Percentiles rank a stretch among this genome's conserved stretches.
These are phyloP conservation scores for Hortaea werneckii DNA, from an alignment of 2,329 filamentous ascomycete species.

Conservation along the genomic window DNA sequence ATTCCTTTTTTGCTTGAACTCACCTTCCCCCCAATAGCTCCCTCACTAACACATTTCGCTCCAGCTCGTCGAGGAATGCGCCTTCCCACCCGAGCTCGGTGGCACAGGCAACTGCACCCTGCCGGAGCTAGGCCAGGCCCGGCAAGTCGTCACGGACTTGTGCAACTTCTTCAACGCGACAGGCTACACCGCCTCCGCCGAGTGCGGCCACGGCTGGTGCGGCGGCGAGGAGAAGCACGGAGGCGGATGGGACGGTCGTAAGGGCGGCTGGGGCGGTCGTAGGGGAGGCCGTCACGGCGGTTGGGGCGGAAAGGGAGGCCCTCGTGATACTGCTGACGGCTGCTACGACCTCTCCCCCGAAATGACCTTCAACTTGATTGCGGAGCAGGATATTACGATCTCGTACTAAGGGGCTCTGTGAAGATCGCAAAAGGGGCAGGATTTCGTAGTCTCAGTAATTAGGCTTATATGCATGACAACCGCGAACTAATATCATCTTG, in stretches of 20 bases:
- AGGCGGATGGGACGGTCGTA: neutral
- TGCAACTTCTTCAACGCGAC: constrained; percentile 5
- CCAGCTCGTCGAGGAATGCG: constrained; percentile 1
- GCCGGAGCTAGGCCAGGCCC: neutral
- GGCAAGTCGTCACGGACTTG: neutral
- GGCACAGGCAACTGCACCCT: constrained; percentile 1
- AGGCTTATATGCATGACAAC: too few species aligned
- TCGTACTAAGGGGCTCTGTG: neutral
- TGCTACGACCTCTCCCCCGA: neutral
- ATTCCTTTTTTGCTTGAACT: constrained; percentile 33
- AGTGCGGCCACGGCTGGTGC: neutral
- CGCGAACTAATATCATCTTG: too few species aligned
- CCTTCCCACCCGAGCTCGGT: constrained; percentile 1
- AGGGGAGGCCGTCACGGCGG: neutral
- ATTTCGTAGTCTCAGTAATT: too few species aligned
- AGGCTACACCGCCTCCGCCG: constrained; percentile 1
- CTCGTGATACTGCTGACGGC: neutral
- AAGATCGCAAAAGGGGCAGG: too few species aligned
- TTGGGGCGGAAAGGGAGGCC: neutral
- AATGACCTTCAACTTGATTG: neutral
- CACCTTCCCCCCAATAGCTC: constrained; percentile 40
- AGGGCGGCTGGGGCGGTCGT: neutral
- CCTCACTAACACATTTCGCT: constrained; percentile 28
- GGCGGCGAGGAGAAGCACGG: neutral
- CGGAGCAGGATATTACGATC: neutral